These are phyloP conservation scores for Lactarius trivialis DNA, from an alignment of 768 basidiomycete species.

Conservation along the genomic window DNA sequence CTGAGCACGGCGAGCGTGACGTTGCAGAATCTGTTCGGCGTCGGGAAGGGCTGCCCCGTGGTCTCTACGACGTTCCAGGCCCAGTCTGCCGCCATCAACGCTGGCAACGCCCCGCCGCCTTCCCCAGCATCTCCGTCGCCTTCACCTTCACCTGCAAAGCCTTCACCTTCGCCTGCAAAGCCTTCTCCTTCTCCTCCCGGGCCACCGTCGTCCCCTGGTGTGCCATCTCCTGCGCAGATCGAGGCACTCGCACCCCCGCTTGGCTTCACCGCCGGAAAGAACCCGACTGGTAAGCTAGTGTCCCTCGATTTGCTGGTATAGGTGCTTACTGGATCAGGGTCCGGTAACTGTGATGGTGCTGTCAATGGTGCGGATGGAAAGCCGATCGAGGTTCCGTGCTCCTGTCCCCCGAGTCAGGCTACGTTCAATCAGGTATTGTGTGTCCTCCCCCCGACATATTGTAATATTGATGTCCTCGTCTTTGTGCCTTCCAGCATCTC, in stretches of 20 bases:
- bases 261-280: constrained; percentile 26
- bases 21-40: constrained; percentile 66
- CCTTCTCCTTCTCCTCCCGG: too few species aligned
- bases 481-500: constrained; percentile 9
- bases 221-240: constrained; percentile 1
- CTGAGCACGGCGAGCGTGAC: constrained; percentile 55
- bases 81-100: too few species aligned
- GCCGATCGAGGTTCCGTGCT: constrained; percentile 37
- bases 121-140: too few species aligned
- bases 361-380: constrained; percentile 29
- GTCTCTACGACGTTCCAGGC: constrained; percentile 46
- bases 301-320: not conserved
- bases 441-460: too few species aligned
- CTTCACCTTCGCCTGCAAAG: too few species aligned
- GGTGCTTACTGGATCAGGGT: not conserved
- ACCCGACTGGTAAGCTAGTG: constrained; percentile 23
- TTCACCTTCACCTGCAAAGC: too few species aligned
- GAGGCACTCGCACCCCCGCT: constrained; percentile 25
- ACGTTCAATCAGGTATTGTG: constrained; percentile 29
- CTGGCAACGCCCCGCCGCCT: too few species aligned
- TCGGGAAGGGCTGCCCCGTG: constrained; percentile 62
- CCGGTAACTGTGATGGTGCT: constrained; percentile 25
- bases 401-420: constrained; percentile 34
- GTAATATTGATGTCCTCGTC: not conserved
- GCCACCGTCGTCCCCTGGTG: too few species aligned